These are phyloP conservation scores for Fusarium devonianum DNA, from an alignment of 2,329 filamentous ascomycete species.

Conservation along the genomic window DNA sequence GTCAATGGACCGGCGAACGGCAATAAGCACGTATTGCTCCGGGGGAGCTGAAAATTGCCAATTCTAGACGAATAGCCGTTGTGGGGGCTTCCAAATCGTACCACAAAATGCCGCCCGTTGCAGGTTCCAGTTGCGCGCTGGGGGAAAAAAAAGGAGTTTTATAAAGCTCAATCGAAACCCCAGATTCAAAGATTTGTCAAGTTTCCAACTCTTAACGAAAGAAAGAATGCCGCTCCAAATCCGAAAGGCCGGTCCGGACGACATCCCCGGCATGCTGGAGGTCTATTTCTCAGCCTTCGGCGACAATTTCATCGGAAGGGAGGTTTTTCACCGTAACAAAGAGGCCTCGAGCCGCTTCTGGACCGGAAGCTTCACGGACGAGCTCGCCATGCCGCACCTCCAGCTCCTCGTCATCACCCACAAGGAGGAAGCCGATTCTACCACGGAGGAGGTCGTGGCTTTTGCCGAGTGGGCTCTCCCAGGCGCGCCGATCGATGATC, in stretches of 20 bases:
- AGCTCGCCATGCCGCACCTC: conserved; percentile 49
- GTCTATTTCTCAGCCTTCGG: conserved; percentile 57
- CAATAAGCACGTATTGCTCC: neutral
- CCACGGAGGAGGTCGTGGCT: conserved; percentile 46
- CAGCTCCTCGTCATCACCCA: conserved; percentile 50
- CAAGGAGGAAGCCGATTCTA: conserved; percentile 38
- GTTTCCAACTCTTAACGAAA: neutral
- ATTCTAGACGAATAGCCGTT: neutral
- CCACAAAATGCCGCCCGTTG: conserved; percentile 2
- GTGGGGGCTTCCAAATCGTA: neutral
- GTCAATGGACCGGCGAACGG: neutral
- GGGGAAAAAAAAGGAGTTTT: too few species aligned
- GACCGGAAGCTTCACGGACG: conserved; percentile 44
- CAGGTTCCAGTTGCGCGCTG: too few species aligned
- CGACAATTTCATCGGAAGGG: conserved; percentile 46
- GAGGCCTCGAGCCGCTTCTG: conserved; percentile 46
- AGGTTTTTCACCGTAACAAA: conserved; percentile 47
- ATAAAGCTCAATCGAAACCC: neutral
- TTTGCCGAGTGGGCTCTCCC: conserved; percentile 58
- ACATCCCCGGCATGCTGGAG: conserved; percentile 50
- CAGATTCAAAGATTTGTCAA: neutral
- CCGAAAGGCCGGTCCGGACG: conserved; percentile 50
- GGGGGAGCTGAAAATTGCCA: conserved; percentile 12
- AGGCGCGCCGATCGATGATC: conserved; percentile 32
- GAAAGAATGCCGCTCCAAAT: conserved; percentile 41